Evolutionary conservation across 192 early-diverging fungal genomes (phyloP).

Genomic region (Coemansia sp.): DNA sequence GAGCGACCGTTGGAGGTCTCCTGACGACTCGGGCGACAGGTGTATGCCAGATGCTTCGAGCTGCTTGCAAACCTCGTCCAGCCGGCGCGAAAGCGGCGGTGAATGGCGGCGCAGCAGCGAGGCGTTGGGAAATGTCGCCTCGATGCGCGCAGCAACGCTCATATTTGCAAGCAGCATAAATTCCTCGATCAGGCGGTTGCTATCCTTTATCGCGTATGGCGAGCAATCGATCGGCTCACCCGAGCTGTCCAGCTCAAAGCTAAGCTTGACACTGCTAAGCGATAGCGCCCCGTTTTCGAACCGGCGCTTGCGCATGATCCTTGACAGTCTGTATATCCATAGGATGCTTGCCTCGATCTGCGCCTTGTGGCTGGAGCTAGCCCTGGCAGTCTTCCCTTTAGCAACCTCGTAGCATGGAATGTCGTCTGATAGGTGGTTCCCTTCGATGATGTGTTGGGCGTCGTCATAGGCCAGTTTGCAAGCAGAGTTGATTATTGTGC

Average conservation of each 20-base stretch:
- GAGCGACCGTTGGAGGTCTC: slow-evolving; percentile 62
- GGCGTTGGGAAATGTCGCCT: slow-evolving; percentile 69
- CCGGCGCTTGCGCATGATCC: slow-evolving; percentile 58
- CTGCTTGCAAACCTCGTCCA: slow-evolving; percentile 29
- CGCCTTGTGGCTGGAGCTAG: slow-evolving; percentile 14
- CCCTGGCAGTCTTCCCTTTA: slow-evolving; percentile 14
- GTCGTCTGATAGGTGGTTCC: slow-evolving; percentile 7
- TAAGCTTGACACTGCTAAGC: slow-evolving; percentile 86
- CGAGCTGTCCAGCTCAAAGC: slow-evolving; percentile 87
- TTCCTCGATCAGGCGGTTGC: slow-evolving; percentile 95
- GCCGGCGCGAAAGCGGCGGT: slow-evolving; percentile 49
- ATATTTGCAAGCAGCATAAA: slow-evolving; percentile 91
- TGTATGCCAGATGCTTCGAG: slow-evolving; percentile 60
- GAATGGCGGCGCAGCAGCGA: slow-evolving; percentile 79
- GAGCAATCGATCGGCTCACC: slow-evolving; percentile 81
- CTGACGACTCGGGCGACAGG: slow-evolving; percentile 57
- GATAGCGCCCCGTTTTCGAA: slow-evolving; percentile 87
- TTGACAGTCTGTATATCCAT: slow-evolving; percentile 57
- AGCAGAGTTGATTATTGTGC: slow-evolving; percentile 86
- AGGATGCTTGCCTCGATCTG: slow-evolving; percentile 57
- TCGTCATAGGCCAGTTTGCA: slow-evolving; percentile 94
- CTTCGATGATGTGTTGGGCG: slow-evolving; percentile 81
- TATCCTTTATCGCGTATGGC: slow-evolving; percentile 61
- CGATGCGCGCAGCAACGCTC: slow-evolving; percentile 87
- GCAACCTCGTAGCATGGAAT: slow-evolving; percentile 18